These are phyloP conservation scores for Ophiostoma sp. DNA, from an alignment of 2,329 filamentous ascomycete genomes.

Conservation along the genomic window DNA sequence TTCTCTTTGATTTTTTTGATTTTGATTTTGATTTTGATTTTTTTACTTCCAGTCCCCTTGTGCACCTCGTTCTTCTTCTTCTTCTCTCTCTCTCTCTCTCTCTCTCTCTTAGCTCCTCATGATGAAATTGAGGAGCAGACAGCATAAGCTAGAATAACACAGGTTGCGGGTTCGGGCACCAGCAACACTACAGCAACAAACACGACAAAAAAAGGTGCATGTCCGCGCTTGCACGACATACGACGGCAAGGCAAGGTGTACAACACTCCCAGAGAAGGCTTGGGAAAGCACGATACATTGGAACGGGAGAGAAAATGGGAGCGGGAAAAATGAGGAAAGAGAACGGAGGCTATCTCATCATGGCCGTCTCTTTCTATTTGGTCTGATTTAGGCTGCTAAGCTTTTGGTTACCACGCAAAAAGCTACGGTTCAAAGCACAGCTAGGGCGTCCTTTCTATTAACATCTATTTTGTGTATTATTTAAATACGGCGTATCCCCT, in stretches of 20 bases:
- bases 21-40: too few species aligned
- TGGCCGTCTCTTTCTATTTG: conserved; percentile 7
- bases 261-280: background rate
- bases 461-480: conserved; percentile 9
- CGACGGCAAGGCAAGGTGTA: background rate
- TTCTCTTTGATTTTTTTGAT: background rate
- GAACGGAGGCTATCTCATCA: conserved; percentile 8
- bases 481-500: background rate
- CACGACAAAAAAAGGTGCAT: conserved; percentile 2
- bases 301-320: conserved; percentile 1
- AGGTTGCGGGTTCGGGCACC: background rate
- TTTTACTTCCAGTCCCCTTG: too few species aligned
- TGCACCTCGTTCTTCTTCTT: too few species aligned
- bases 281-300: background rate
- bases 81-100: too few species aligned
- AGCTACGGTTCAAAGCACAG: conserved; percentile 9
- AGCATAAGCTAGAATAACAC: too few species aligned
- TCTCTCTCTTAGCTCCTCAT: too few species aligned
- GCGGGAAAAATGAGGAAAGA: background rate
- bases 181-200: background rate
- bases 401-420: conserved; percentile 3
- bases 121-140: too few species aligned
- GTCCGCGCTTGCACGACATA: background rate
- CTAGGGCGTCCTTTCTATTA: conserved; percentile 10
- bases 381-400: conserved; percentile 12